A percentile compares a stretch with the other conserved stretches of the same genome.
phyloP scores from a whole-genome alignment of 306 rosid genomes.

The Prunus davidiana region DNA sequence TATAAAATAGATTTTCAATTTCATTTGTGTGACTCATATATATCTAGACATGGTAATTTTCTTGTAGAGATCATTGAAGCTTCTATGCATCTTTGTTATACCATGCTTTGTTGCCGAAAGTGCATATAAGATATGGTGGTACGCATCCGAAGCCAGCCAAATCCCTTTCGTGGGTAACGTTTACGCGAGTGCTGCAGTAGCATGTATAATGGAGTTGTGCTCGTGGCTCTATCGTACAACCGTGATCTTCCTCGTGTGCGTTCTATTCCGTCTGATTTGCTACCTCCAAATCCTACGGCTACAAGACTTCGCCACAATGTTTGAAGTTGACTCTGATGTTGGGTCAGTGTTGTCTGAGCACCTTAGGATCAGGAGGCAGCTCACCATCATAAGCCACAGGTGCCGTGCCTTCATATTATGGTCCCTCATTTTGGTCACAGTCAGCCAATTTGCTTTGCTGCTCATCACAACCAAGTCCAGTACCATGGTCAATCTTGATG shows the following conservation, averaged over 20 bases:
- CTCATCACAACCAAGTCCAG: conserved; percentile 47
- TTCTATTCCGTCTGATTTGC: conserved; percentile 86
- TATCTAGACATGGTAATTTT: not conserved
- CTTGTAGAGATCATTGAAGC: conserved; percentile 60
- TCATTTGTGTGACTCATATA: not conserved
- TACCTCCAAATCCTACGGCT: conserved; percentile 82
- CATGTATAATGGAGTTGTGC: conserved; percentile 65
- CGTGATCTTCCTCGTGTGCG: conserved; percentile 71
- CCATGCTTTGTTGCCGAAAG: conserved; percentile 72
- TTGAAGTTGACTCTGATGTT: conserved; percentile 75
- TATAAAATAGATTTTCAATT: not conserved
- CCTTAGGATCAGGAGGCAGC: conserved; percentile 73
- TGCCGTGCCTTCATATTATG: conserved; percentile 64
- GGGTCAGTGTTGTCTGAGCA: conserved; percentile 73
- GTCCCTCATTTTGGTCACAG: conserved; percentile 54
- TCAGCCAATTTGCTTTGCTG: conserved; percentile 70
- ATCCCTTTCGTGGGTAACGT: conserved; percentile 75
- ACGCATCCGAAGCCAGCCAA: conserved; percentile 73
- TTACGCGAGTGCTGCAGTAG: conserved; percentile 56
- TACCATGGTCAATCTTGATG: conserved; percentile 17
- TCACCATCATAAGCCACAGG: conserved; percentile 83
- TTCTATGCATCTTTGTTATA: conserved; percentile 48
- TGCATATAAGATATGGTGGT: conserved; percentile 97
- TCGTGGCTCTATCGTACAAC: conserved; percentile 86
- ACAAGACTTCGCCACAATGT: conserved; percentile 61